A percentile compares a stretch with the other conserved stretches of the same genome.
Evolutionary conservation across 2,329 filamentous ascomycete genomes (phyloP).

Genomic region (Leptographium radiaticola): DNA sequence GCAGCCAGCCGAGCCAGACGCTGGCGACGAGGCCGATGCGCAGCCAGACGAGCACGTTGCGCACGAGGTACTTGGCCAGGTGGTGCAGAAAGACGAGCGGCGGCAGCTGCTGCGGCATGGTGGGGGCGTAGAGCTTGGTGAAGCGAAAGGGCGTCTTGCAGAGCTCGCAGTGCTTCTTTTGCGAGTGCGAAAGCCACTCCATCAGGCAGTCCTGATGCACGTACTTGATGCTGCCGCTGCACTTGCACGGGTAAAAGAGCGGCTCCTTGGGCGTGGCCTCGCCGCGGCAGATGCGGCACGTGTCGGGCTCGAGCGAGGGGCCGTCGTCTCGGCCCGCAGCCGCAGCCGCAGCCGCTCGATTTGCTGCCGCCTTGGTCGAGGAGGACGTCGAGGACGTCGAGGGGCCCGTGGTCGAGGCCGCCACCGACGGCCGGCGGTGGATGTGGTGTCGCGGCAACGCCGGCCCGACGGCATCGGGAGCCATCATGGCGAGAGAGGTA

Average conservation of each 20-base stretch:
- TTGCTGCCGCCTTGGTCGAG: no score
- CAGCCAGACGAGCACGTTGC: conserved; percentile 63
- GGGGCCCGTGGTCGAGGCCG: no score
- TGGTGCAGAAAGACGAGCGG: conserved; percentile 69
- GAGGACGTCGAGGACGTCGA: no score
- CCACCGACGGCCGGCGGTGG: background rate
- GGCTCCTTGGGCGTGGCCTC: conserved; percentile 74
- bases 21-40: conserved; percentile 65
- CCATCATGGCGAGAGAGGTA: background rate
- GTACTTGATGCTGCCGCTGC: conserved; percentile 95
- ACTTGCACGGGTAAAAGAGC: conserved; percentile 96
- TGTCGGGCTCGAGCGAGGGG: conserved; percentile 42
- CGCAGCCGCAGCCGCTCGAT: background rate
- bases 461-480: background rate
- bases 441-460: background rate
- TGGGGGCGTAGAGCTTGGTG: conserved; percentile 89
- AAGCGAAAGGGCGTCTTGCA: conserved; percentile 98
- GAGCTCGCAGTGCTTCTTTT: conserved; percentile 98
- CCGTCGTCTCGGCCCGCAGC: background rate
- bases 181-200: conserved; percentile 96
- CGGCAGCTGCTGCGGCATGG: conserved; percentile 81
- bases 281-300: conserved; percentile 93
- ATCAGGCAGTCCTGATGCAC: conserved; percentile 97
- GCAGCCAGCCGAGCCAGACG: conserved; percentile 82
- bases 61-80: conserved; percentile 58